Evolutionary conservation across 2,329 filamentous ascomycete species (phyloP).

Genomic region (Colletotrichum tropicicola): DNA sequence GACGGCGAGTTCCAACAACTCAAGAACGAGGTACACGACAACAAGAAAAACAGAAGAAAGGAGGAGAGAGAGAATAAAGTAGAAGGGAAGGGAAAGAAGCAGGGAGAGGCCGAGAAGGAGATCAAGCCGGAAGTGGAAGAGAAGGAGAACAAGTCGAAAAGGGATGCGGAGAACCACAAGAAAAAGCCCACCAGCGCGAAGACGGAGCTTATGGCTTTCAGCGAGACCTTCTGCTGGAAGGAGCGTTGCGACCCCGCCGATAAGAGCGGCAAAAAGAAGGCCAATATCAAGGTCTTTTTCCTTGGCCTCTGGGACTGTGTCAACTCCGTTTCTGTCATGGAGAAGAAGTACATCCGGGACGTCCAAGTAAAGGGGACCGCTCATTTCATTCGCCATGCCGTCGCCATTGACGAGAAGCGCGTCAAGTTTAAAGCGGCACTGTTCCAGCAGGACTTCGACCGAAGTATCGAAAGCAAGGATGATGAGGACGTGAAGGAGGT

Average conservation of each 20-base stretch:
- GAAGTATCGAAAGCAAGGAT: slow-evolving; percentile 20
- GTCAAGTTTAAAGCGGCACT: slow-evolving; percentile 64
- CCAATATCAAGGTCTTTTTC: slow-evolving; percentile 58
- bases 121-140: too few relatives aligned
- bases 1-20: slow-evolving; percentile 44
- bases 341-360: slow-evolving; percentile 44
- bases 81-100: too few relatives aligned
- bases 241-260: slow-evolving; percentile 32
- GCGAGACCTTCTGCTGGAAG: slow-evolving; percentile 56
- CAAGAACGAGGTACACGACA: slow-evolving; percentile 23
- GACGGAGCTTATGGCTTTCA: slow-evolving; percentile 40
- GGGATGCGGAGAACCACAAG: slow-evolving; percentile 32
- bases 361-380: slow-evolving; percentile 50
- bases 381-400: slow-evolving; percentile 57
- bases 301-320: slow-evolving; percentile 64
- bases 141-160: too few relatives aligned
- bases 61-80: too few relatives aligned
- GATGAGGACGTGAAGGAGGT: slow-evolving; percentile 57
- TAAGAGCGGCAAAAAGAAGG: slow-evolving; percentile 30
- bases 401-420: slow-evolving; percentile 61
- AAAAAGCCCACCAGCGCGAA: slow-evolving; percentile 31
- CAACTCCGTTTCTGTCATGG: slow-evolving; percentile 55
- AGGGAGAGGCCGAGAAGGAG: too few relatives aligned
- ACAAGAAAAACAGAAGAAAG: slow-evolving; percentile 31
- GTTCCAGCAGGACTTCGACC: slow-evolving; percentile 48